Base-by-base conservation (phyloP, 495 filamentous ascomycete species). In the Mycothermus thermophilus region DNA sequence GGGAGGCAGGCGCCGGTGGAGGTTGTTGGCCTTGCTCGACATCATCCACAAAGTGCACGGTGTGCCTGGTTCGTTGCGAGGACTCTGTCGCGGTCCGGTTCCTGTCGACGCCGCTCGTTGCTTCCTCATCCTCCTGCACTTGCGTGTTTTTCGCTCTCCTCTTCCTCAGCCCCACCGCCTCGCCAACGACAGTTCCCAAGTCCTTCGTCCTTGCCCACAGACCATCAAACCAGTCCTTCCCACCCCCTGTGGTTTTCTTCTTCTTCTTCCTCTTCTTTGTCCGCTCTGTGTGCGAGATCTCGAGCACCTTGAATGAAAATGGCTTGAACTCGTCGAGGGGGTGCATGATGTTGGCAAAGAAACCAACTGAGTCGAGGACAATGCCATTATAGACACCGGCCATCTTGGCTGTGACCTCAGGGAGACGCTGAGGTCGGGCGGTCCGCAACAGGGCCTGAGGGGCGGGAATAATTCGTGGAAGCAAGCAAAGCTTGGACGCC, bases 401-500 rank as follows among this genome's bases (percentile, higher is more conserved):
- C 47, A 75, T 66, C 22, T 58, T 63, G 33, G 70, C 69, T 7
- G 59, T 60, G 13, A 62, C 57, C 32, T 70, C 58, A 40, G 69
- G 66, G 23, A 77, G 58, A 28, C 74, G 68, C 38, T 58, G 54
- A 3, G 72, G 76, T 1, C 77, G 69, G 3, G 61, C 50, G 7
- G 73, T 63, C 28, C 70, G 64, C 23, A 79, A 51, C 17, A 80
- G 62, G 20, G 71, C 69, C 52, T 80, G 75, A 12, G 77, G 77
- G 3, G 77, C 77, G 17, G 77, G 77, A 19, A 80, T 63, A 27
- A 81, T 69, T 30, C 75, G 74, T 20, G 77, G 77, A 7, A 77
- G 60, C 14, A 69, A 53, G 42, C 67, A 73, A 17, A 75, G 55
- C 30, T 58, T 50, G 14, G 65, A 69, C 15, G 71, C 65, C 2